Evolutionary conservation across 768 basidiomycete genomes (phyloP).

Genomic region (Boletus pseudopeckii): DNA sequence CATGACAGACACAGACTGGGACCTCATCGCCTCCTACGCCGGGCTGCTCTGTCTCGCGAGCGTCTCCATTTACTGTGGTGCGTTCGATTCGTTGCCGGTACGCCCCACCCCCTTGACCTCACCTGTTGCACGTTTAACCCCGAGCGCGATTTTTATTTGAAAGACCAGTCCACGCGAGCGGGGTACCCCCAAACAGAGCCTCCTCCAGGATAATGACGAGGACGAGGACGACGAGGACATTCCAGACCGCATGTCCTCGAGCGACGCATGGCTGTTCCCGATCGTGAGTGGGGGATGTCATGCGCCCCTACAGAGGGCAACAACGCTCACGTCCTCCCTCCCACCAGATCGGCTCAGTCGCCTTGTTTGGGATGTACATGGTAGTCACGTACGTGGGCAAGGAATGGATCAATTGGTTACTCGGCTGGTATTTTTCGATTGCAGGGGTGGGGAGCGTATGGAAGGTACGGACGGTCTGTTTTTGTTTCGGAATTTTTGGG

Average conservation of each 20-base stretch:
- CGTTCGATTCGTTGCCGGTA: slow-evolving; percentile 66
- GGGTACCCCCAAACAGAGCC: not conserved
- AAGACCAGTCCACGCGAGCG: slow-evolving; percentile 9
- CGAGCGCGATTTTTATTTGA: not conserved
- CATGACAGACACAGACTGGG: slow-evolving; percentile 43
- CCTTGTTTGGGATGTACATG: slow-evolving; percentile 65
- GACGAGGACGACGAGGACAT: slow-evolving; percentile 51
- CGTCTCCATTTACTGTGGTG: slow-evolving; percentile 65
- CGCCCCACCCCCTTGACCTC: slow-evolving; percentile 26
- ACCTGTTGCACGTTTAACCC: not conserved
- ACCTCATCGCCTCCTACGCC: slow-evolving; percentile 61
- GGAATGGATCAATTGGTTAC: slow-evolving; percentile 78
- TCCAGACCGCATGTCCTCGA: slow-evolving; percentile 57
- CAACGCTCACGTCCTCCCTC: not conserved
- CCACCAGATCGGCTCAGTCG: slow-evolving; percentile 62
- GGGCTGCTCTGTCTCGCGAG: slow-evolving; percentile 66
- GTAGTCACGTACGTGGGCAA: slow-evolving; percentile 73
- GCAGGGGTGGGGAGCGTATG: slow-evolving; percentile 65
- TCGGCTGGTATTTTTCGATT: slow-evolving; percentile 73
- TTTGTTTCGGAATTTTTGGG: not conserved
- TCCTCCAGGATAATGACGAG: slow-evolving; percentile 34
- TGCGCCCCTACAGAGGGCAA: not conserved
- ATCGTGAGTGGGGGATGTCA: slow-evolving; percentile 45
- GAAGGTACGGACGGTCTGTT: slow-evolving; percentile 41
- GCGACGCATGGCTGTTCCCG: slow-evolving; percentile 74